Evolutionary conservation across 2,329 filamentous ascomycete species (phyloP).

Genomic region (Nothophaeocryptopus gaeumannii): DNA sequence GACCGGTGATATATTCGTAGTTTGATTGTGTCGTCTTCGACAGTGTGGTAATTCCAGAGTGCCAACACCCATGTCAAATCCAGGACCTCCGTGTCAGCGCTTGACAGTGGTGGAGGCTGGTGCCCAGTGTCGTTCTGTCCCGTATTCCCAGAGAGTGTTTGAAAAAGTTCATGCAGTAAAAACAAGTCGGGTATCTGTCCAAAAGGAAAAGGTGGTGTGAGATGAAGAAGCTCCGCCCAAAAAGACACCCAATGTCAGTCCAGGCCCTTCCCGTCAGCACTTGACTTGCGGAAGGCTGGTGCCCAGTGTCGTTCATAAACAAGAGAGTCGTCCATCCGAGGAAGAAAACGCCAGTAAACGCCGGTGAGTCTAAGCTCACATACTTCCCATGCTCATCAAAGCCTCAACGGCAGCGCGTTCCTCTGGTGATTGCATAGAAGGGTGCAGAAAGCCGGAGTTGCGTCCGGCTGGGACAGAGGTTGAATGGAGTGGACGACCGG

Average conservation of each 20-base stretch:
- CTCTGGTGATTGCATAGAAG: slow-evolving; percentile 54
- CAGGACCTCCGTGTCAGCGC: slow-evolving; percentile 33
- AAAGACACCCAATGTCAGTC: slow-evolving; percentile 39
- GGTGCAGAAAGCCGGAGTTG: slow-evolving; percentile 1
- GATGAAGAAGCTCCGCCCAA: background rate
- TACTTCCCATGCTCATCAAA: slow-evolving; percentile 73
- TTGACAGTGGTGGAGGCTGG: slow-evolving; percentile 34
- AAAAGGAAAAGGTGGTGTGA: slow-evolving; percentile 13
- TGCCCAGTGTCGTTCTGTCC: slow-evolving; percentile 30
- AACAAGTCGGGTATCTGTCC: slow-evolving; percentile 19
- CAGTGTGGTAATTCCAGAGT: slow-evolving; percentile 4
- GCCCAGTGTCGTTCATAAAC: slow-evolving; percentile 35
- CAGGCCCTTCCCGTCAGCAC: slow-evolving; percentile 38
- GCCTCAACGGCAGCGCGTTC: slow-evolving; percentile 81
- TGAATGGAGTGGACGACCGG: slow-evolving; percentile 16
- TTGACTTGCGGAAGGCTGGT: slow-evolving; percentile 36
- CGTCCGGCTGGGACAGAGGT: slow-evolving; percentile 24
- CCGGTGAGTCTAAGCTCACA: slow-evolving; percentile 37
- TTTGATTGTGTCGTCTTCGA: slow-evolving; percentile 5
- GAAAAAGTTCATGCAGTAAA: slow-evolving; percentile 12
- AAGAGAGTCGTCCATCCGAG: slow-evolving; percentile 13
- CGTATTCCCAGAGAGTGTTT: slow-evolving; percentile 11
- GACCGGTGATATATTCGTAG: slow-evolving; percentile 8
- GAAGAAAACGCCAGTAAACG: slow-evolving; percentile 14
- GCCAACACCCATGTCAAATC: slow-evolving; percentile 30